A percentile compares a stretch with the other conserved stretches of the same genome.
phyloP scores from a whole-genome alignment of 176 grass and related monocot genomes.

The Aegilops longissima region DNA sequence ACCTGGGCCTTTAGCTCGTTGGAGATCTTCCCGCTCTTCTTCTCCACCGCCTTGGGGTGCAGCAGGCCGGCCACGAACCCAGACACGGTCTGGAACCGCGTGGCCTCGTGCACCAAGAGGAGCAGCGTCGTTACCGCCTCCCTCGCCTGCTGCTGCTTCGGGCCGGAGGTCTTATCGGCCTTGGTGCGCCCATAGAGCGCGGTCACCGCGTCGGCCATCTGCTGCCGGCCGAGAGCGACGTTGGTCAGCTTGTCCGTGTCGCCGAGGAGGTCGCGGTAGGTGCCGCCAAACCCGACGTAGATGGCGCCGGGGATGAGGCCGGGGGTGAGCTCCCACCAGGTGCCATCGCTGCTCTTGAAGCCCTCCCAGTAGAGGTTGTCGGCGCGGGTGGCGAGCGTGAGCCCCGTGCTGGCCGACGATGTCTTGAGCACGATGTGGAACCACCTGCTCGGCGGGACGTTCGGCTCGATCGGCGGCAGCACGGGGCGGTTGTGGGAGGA shows the following conservation, averaged over 20 bases:
- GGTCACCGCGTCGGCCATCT: background rate
- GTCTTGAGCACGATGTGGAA: slow-evolving; percentile 26
- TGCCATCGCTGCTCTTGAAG: slow-evolving; percentile 16
- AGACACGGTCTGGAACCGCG: background rate
- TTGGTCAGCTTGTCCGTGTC: background rate
- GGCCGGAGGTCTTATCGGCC: background rate
- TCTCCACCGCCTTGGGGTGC: background rate
- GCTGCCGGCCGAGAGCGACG: background rate
- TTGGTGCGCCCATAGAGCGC: background rate
- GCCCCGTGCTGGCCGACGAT: background rate
- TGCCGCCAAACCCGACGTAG: background rate
- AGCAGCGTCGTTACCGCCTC: background rate
- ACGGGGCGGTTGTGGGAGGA: slow-evolving; percentile 30
- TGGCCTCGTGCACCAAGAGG: background rate
- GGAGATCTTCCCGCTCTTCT: background rate
- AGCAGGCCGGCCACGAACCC: background rate
- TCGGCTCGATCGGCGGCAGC: background rate
- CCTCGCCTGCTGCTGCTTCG: background rate
- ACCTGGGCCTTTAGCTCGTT: background rate
- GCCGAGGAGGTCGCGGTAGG: background rate
- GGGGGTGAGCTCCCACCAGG: slow-evolving; percentile 35
- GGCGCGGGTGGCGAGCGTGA: slow-evolving; percentile 12
- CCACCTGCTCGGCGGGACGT: slow-evolving; percentile 14
- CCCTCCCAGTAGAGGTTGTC: slow-evolving; percentile 40
- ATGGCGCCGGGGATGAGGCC: background rate